phyloP scores from a whole-genome alignment of 106 monocot species.

The Cymbidium sinense region DNA sequence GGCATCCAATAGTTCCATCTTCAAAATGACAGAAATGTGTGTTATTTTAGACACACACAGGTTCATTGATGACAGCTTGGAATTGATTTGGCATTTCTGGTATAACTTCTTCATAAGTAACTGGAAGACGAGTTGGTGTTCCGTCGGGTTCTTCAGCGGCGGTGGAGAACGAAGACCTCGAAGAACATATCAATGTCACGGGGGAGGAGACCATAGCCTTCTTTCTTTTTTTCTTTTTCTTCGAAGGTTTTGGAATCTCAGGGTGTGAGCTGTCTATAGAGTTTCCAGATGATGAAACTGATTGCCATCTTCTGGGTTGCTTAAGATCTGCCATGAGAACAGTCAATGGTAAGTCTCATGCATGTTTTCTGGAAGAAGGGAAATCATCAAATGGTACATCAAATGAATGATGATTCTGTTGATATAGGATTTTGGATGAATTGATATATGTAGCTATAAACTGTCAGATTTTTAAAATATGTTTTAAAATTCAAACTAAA shows the following conservation, averaged over 20 bases:
- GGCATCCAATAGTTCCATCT: too few relatives aligned
- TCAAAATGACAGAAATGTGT: not conserved
- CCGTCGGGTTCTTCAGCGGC: not conserved
- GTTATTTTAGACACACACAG: not conserved
- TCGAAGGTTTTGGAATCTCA: not conserved
- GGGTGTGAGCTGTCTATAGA: not conserved
- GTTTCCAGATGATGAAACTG: not conserved
- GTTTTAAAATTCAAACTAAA: too few relatives aligned
- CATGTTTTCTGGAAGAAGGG: too few relatives aligned
- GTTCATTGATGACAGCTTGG: not conserved
- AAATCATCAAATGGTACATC: too few relatives aligned
- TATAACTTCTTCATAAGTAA: not conserved
- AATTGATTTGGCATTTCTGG: not conserved
- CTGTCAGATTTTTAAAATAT: too few relatives aligned
- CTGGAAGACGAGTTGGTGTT: not conserved
- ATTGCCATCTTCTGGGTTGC: not conserved
- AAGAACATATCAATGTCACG: not conserved
- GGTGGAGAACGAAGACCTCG: not conserved
- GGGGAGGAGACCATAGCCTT: not conserved
- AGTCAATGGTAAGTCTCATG: not conserved
- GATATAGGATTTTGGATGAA: too few relatives aligned
- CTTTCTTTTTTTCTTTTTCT: slow-evolving; percentile 9
- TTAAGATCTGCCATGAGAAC: not conserved
- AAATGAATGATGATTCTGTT: too few relatives aligned
- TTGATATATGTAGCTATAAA: too few relatives aligned